Evolutionary conservation across 164 flowering plant genomes (phyloP).

Genomic region (Euptelea pleiosperma): DNA sequence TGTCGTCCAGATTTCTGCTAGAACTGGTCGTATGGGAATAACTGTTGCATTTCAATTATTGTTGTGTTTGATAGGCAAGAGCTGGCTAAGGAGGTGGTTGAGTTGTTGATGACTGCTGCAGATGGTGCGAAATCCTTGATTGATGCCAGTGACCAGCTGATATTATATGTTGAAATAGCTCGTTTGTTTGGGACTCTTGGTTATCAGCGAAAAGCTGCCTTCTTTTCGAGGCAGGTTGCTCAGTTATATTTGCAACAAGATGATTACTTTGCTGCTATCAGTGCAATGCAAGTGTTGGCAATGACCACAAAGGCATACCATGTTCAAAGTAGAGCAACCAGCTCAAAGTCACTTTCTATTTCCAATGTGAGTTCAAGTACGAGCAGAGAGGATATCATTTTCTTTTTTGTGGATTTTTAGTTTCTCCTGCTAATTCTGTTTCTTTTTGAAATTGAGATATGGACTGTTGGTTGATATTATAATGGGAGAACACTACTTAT

Average conservation of each 20-base stretch:
- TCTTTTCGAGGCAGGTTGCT: slow-evolving; percentile 97
- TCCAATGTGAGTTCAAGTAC: slow-evolving; percentile 50
- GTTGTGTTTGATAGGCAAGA: slow-evolving; percentile 53
- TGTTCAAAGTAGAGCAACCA: slow-evolving; percentile 87
- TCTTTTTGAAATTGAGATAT: neutral
- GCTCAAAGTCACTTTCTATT: slow-evolving; percentile 28
- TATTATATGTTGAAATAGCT: slow-evolving; percentile 90
- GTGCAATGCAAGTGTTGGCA: slow-evolving; percentile 98
- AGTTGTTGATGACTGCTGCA: slow-evolving; percentile 85
- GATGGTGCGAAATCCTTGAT: slow-evolving; percentile 98
- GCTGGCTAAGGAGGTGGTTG: slow-evolving; percentile 85
- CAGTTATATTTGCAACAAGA: slow-evolving; percentile 94
- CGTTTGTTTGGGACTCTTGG: slow-evolving; percentile 92
- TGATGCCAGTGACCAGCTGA: slow-evolving; percentile 89
- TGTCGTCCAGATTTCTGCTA: no score
- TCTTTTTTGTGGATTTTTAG: neutral
- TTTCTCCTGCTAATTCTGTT: neutral
- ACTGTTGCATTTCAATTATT: neutral
- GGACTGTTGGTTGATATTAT: neutral
- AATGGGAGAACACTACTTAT: no score
- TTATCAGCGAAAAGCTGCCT: slow-evolving; percentile 95
- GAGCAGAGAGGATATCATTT: neutral
- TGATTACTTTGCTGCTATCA: slow-evolving; percentile 77
- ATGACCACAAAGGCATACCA: slow-evolving; percentile 93
- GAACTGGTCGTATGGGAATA: neutral